Conservation (phyloP, 2,329 filamentous ascomycete genomes). For the Sporothrix dimorphospora region DNA sequence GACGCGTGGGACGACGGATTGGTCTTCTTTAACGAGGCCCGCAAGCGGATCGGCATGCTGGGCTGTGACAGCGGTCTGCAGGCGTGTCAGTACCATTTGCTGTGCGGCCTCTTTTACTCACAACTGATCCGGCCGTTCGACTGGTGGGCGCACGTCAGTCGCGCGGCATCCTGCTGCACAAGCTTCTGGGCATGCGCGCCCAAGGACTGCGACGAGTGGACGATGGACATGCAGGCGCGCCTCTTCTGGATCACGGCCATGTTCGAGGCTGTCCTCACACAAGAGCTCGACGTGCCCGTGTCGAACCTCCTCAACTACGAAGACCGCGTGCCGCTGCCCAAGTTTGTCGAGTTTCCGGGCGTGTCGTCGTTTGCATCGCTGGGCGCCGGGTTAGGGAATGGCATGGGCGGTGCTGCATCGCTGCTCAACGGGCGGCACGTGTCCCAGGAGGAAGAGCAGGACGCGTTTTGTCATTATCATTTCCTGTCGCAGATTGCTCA, state of each 20-base stretch:
- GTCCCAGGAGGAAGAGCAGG: constrained; percentile 35
- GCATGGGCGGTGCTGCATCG: not conserved
- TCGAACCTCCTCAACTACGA: constrained; percentile 56
- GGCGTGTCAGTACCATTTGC: constrained; percentile 56
- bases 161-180: constrained; percentile 55
- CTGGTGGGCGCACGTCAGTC: constrained; percentile 56
- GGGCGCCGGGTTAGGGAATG: not conserved
- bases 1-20: constrained; percentile 42
- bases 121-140: constrained; percentile 57
- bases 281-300: constrained; percentile 56
- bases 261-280: constrained; percentile 59
- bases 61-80: constrained; percentile 46
- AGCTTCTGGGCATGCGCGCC: constrained; percentile 50
- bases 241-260: constrained; percentile 60
- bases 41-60: constrained; percentile 49
- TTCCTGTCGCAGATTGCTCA: constrained; percentile 60
- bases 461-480: constrained; percentile 60
- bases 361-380: constrained; percentile 27
- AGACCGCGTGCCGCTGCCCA: constrained; percentile 56
- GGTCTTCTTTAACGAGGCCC: constrained; percentile 58
- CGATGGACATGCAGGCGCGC: constrained; percentile 58
- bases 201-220: constrained; percentile 54
- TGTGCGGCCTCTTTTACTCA: constrained; percentile 50
- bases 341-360: constrained; percentile 44
- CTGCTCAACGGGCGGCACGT: not conserved